Evolutionary conservation across 2,329 filamentous ascomycete species (phyloP).

Genomic region (Drechslera avenae): DNA sequence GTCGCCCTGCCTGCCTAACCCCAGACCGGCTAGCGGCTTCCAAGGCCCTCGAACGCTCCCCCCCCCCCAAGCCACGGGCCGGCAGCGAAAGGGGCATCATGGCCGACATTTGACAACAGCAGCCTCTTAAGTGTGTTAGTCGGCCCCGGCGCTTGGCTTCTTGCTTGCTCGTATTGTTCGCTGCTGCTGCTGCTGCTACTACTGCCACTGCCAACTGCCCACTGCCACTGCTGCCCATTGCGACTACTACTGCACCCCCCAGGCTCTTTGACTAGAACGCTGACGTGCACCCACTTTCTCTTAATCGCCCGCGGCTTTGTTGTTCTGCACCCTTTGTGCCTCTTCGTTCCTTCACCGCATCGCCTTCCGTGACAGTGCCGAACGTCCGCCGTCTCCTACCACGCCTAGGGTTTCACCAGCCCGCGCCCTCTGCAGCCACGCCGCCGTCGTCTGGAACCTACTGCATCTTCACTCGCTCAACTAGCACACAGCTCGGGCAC

Average conservation of each 20-base stretch:
- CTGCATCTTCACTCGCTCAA: constrained; percentile 4
- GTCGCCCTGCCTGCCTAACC: background rate
- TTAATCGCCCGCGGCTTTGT: background rate
- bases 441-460: constrained; percentile 8
- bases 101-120: constrained; percentile 30
- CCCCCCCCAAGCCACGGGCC: constrained; percentile 23
- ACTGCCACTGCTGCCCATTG: background rate
- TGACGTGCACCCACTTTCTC: constrained; percentile 24
- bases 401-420: constrained; percentile 25
- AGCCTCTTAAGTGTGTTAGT: constrained; percentile 21
- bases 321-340: constrained; percentile 23
- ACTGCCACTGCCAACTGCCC: background rate
- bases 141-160: constrained; percentile 12
- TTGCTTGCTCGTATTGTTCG: constrained; percentile 2
- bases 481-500: constrained; percentile 13
- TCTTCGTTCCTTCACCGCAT: constrained; percentile 20
- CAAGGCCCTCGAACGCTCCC: constrained; percentile 13
- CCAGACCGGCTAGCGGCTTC: constrained; percentile 28
- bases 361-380: constrained; percentile 8
- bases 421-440: constrained; percentile 9
- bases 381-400: constrained; percentile 16
- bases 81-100: constrained; percentile 33
- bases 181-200: constrained; percentile 14
- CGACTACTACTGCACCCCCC: constrained; percentile 19
- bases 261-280: constrained; percentile 34